phyloP scores from a whole-genome alignment of 495 filamentous ascomycete species.

The Aspergillus panamensis region DNA sequence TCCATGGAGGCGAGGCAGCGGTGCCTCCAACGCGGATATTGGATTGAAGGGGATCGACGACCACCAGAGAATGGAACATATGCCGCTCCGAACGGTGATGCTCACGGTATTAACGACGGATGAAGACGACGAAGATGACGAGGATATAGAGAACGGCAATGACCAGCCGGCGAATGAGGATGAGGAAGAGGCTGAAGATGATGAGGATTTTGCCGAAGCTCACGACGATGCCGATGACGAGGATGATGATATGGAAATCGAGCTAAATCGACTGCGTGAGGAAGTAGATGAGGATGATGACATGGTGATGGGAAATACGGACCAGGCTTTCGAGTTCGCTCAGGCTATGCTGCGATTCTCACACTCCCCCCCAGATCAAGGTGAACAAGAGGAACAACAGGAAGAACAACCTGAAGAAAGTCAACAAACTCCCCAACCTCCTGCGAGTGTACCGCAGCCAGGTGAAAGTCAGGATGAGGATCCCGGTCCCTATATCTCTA shows the following conservation, averaged over 20 bases:
- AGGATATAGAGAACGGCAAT: slow-evolving; percentile 47
- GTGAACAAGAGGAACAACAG: slow-evolving; percentile 9
- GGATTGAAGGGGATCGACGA: slow-evolving; percentile 88
- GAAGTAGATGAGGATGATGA: slow-evolving; percentile 42
- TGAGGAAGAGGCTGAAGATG: slow-evolving; percentile 37
- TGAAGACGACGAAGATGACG: slow-evolving; percentile 46
- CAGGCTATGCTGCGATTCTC: slow-evolving; percentile 61
- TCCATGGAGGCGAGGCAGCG: slow-evolving; percentile 81
- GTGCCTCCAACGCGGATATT: slow-evolving; percentile 76
- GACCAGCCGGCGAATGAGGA: slow-evolving; percentile 40
- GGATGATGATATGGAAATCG: slow-evolving; percentile 29
- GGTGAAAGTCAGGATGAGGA: slow-evolving; percentile 34
- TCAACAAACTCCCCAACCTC: slow-evolving; percentile 49
- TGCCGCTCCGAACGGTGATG: slow-evolving; percentile 36
- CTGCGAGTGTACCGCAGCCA: slow-evolving; percentile 57
- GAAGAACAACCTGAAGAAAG: slow-evolving; percentile 59
- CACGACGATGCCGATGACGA: slow-evolving; percentile 32
- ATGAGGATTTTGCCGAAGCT: slow-evolving; percentile 49
- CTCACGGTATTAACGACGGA: slow-evolving; percentile 40
- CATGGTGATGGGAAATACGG: slow-evolving; percentile 50
- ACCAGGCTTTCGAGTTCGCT: slow-evolving; percentile 61
- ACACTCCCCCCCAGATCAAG: slow-evolving; percentile 4
- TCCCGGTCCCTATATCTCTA: slow-evolving; percentile 29
- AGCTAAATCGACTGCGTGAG: slow-evolving; percentile 32
- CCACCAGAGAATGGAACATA: slow-evolving; percentile 57